Base-by-base conservation (phyloP, 2,329 filamentous ascomycete genomes). In the Fusarium oligoseptatum region DNA sequence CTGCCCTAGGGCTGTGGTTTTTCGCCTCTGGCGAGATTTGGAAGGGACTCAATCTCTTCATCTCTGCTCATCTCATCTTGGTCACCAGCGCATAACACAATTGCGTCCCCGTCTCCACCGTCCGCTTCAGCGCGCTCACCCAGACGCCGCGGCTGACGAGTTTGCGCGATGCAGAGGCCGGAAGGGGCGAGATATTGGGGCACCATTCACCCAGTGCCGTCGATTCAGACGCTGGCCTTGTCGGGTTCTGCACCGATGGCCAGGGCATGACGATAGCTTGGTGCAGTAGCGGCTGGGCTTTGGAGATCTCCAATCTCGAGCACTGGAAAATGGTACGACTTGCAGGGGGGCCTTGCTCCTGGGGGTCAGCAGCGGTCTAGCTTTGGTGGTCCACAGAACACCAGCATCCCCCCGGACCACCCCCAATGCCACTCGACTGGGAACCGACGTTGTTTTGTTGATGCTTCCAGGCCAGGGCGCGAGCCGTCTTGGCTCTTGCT, bases 271-370 rank as follows among this genome's bases (percentile, higher is more conserved):
- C 73, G 67, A 77, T 78, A 74, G 70, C 68, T 72, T 60, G 68
- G 69, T 66, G 74, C 72, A 77, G 76, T 77, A 78, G 77, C 75
- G 76, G 50, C 70, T 68, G 64, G 70, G 67, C 70, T 76, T 77
- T 76, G 74, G 77, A 78, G 77, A 78, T 78, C 77, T 78, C 77
- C 74, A 78, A 78, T 78, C 76, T 78, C 70, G 67, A 76, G 70
- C 66, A 67, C 64, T 68, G 68, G 60, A 77, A 77, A 78, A 77
- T 78, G 77, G 77, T 78, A 78, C 77, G 77, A 78, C 45, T 77
- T 74, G 64, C 66, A 65, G 70, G 77, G 76, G 68, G 50, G 14
- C 73, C 67, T 75, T 68, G 68, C 64, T 67, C 66, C 68, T 68
- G 75, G 73, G 65, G 73, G 71, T 69, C 68, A 66, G 70, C 75